Percentiles rank a stretch among this genome's conserved stretches.
Conservation (phyloP, 129 eudicot species). For the Dittrichia graveolens region DNA sequence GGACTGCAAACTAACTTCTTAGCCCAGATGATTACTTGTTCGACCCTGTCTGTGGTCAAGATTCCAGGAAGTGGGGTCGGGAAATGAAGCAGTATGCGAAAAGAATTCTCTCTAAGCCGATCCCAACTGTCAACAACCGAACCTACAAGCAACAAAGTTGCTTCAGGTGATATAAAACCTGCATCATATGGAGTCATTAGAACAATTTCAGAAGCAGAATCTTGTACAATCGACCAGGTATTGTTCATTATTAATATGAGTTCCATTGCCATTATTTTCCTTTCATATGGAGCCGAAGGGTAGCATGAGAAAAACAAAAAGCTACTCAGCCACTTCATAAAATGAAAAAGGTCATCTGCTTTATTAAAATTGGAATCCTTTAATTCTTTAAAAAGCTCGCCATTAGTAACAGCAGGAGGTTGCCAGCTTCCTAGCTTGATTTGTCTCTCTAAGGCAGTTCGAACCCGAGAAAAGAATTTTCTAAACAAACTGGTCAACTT, state of each 20-base stretch:
- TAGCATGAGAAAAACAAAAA: slow-evolving; percentile 87
- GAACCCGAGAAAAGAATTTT: slow-evolving; percentile 89
- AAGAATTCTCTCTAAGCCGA: slow-evolving; percentile 80
- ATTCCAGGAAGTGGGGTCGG: slow-evolving; percentile 99
- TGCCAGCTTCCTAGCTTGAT: slow-evolving; percentile 70
- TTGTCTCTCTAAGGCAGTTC: slow-evolving; percentile 89
- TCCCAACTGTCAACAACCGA: slow-evolving; percentile 99
- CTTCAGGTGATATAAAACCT: slow-evolving; percentile 64
- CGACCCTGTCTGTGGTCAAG: slow-evolving; percentile 51
- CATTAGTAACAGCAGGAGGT: slow-evolving; percentile 47
- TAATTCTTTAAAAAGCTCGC: slow-evolving; percentile 24
- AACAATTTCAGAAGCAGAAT: slow-evolving; percentile 40
- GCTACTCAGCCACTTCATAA: slow-evolving; percentile 87
- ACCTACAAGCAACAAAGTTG: slow-evolving; percentile 81
- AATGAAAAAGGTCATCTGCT: slow-evolving; percentile 69
- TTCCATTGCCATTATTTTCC: slow-evolving; percentile 97
- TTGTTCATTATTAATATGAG: slow-evolving; percentile 74
- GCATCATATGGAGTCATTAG: slow-evolving; percentile 68
- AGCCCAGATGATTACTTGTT: slow-evolving; percentile 79
- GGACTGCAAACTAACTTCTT: slow-evolving; percentile 89
- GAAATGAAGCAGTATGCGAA: slow-evolving; percentile 70
- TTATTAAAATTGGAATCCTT: slow-evolving; percentile 33
- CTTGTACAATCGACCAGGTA: slow-evolving; percentile 64
- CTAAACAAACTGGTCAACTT: slow-evolving; percentile 89
- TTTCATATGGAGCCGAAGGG: slow-evolving; percentile 98